A percentile compares a stretch with the other conserved stretches of the same genome.
phyloP scores from a whole-genome alignment of 768 basidiomycete species.

The Lentinus brumalis region DNA sequence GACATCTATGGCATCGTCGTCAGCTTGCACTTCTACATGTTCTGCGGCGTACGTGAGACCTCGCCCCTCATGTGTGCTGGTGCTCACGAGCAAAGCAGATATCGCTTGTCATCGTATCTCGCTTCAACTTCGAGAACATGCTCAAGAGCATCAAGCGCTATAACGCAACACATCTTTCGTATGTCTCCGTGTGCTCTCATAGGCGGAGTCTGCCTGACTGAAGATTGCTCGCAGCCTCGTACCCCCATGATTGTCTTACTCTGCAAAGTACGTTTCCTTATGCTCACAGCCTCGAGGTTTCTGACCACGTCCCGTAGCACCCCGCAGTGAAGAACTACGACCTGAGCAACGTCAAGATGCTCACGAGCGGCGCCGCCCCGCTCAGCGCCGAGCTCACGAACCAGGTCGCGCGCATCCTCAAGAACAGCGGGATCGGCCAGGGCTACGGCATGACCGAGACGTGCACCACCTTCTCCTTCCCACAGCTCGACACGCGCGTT shows the following conservation, averaged over 20 bases:
- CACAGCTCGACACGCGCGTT: conserved; percentile 45
- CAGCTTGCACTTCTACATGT: conserved; percentile 61
- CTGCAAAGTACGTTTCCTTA: conserved; percentile 34
- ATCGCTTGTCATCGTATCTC: conserved; percentile 59
- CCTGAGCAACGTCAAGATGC: conserved; percentile 45
- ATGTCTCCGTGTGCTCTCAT: not conserved
- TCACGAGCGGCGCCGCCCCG: conserved; percentile 62
- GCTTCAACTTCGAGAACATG: conserved; percentile 64
- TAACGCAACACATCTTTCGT: conserved; percentile 54
- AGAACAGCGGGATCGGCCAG: conserved; percentile 24
- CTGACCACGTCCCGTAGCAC: conserved; percentile 38
- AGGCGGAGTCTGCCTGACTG: not conserved
- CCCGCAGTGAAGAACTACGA: conserved; percentile 53
- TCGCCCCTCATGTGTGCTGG: not conserved
- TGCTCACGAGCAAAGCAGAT: conserved; percentile 33
- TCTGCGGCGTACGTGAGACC: conserved; percentile 48
- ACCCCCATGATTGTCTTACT: conserved; percentile 59
- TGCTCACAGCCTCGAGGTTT: too few species aligned
- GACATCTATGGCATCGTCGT: conserved; percentile 72
- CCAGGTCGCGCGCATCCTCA: conserved; percentile 29
- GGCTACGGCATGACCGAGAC: conserved; percentile 60
- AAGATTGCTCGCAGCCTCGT: conserved; percentile 46
- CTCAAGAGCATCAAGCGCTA: conserved; percentile 61
- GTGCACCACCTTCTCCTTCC: conserved; percentile 50
- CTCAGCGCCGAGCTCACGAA: conserved; percentile 53